These are phyloP conservation scores for Salix exigua DNA, from an alignment of 345 rosid genomes.

Conservation along the genomic window DNA sequence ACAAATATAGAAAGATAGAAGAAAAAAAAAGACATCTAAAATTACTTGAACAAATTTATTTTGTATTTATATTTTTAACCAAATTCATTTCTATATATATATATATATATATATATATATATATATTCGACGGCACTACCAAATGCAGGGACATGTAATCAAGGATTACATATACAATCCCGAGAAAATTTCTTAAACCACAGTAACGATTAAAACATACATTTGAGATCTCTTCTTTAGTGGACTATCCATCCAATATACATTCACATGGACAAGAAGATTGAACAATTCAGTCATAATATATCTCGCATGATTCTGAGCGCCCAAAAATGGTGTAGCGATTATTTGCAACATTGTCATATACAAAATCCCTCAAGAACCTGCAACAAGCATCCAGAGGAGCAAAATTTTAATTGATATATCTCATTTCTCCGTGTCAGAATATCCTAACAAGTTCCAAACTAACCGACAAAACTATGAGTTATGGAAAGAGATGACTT, in stretches of 20 bases:
- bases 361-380: slow-evolving; percentile 62
- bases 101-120: no score
- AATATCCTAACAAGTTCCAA: not conserved
- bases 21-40: no score
- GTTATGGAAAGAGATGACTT: slow-evolving; percentile 25
- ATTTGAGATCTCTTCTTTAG: not conserved
- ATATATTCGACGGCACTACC: no score
- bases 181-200: not conserved
- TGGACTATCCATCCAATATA: slow-evolving; percentile 1
- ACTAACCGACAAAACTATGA: not conserved
- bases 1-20: no score
- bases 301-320: slow-evolving; percentile 80
- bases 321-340: slow-evolving; percentile 71
- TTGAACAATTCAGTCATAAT: slow-evolving; percentile 19
- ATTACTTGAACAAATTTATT: no score
- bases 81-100: no score
- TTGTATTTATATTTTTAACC: no score
- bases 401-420: not conserved
- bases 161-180: not conserved
- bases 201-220: no score
- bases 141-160: no score
- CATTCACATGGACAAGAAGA: not conserved
- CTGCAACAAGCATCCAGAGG: slow-evolving; percentile 33
- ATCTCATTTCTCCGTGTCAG: not conserved
- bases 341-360: slow-evolving; percentile 74